Evolutionary conservation across 352 stramenopile species (phyloP).

Genomic region (Pythium biforme): DNA sequence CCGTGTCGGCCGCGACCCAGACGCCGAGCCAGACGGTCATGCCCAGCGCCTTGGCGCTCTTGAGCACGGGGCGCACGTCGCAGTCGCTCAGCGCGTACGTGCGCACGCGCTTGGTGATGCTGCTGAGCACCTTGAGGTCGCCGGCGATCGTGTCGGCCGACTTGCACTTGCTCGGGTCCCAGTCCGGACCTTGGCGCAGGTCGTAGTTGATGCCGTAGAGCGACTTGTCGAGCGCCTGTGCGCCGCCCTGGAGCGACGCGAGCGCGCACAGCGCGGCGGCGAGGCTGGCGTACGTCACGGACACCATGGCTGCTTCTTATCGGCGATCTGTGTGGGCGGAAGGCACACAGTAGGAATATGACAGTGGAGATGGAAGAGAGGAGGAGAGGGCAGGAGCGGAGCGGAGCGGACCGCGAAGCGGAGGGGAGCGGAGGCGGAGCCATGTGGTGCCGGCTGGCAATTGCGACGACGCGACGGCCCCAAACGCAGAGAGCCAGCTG

Average conservation of each 20-base stretch:
- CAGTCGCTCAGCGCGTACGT: constrained; percentile 81
- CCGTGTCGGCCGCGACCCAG: constrained; percentile 70
- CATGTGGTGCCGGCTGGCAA: neutral
- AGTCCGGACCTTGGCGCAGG: constrained; percentile 74
- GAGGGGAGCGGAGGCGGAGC: constrained; percentile 2
- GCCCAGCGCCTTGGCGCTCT: constrained; percentile 55
- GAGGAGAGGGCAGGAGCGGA: neutral
- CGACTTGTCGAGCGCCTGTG: constrained; percentile 62
- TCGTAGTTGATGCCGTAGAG: constrained; percentile 87
- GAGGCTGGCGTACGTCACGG: constrained; percentile 8
- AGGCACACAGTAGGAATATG: constrained; percentile 12
- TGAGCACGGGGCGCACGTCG: constrained; percentile 69
- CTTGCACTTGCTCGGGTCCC: constrained; percentile 81
- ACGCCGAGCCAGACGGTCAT: constrained; percentile 82
- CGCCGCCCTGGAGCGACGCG: constrained; percentile 32
- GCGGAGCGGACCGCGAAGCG: neutral
- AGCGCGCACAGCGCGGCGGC: constrained; percentile 20
- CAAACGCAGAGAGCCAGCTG: constrained; percentile 2
- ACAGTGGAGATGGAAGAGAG: constrained; percentile 6
- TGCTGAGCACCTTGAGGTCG: constrained; percentile 68
- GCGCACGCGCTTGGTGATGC: constrained; percentile 71
- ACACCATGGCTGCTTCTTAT: constrained; percentile 20
- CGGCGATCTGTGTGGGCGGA: neutral
- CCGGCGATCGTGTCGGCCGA: constrained; percentile 49
- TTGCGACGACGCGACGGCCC: constrained; percentile 9